phyloP scores from a whole-genome alignment of 768 basidiomycete genomes.

The Agrocybe pediades region DNA sequence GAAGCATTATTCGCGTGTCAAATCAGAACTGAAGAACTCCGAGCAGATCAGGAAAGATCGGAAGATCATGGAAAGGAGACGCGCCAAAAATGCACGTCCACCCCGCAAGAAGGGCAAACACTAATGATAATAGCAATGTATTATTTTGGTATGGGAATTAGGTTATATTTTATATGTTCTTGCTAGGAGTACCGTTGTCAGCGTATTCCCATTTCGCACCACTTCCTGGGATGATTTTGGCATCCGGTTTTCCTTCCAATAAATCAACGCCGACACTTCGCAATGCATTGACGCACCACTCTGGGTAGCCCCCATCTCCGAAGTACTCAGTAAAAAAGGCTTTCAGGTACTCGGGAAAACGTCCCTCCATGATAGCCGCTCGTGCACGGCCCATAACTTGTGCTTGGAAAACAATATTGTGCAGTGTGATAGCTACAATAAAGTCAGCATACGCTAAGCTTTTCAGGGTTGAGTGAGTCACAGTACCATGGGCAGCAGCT shows the following conservation, averaged over 20 bases:
- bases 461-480: neutral
- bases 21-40: constrained; percentile 81
- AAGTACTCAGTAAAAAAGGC: constrained; percentile 82
- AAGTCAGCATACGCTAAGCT: constrained; percentile 3
- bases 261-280: constrained; percentile 83
- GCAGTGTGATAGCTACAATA: constrained; percentile 70
- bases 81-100: constrained; percentile 82
- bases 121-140: constrained; percentile 16
- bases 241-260: constrained; percentile 50
- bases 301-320: constrained; percentile 74
- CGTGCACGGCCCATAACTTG: constrained; percentile 85
- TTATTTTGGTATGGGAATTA: neutral
- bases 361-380: constrained; percentile 75
- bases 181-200: neutral
- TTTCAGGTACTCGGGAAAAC: constrained; percentile 77
- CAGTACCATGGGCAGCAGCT: constrained; percentile 79
- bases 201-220: constrained; percentile 86
- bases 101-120: constrained; percentile 47
- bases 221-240: constrained; percentile 56
- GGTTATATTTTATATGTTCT: neutral
- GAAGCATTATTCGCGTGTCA: constrained; percentile 66
- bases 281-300: constrained; percentile 88
- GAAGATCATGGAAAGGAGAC: constrained; percentile 61
- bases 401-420: constrained; percentile 87
- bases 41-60: constrained; percentile 86